Base-by-base conservation (phyloP, 129 eudicot species). In the Centaurea solstitialis region DNA sequence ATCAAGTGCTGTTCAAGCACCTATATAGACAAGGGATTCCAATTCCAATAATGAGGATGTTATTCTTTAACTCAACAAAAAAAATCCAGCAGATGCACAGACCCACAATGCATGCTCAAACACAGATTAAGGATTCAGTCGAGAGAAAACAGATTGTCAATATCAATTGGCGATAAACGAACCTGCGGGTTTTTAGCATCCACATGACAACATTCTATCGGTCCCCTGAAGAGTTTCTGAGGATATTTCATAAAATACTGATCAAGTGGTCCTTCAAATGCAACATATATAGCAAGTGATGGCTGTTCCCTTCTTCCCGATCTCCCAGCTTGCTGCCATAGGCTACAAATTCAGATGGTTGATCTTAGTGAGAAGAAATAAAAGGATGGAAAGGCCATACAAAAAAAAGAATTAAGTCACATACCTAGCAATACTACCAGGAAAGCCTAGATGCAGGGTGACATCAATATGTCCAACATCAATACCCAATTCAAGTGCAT, bases 241-340 rank as follows among this genome's bases (percentile, higher is more conserved):
- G 99, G 99, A 68, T 79, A 89, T 85, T 91, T 92, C 99, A 95
- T 92, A 70, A 95, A 92, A 81, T 92, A 91, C 80, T 95, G 99
- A 80, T 95, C 99, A 78, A 95, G 89, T 40, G 99, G 99, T 50
- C 98, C 99, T 90, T 95, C 99, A 90, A 95, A 95, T 77, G 99
- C 99, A 83, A 95, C 87, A 80, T 95, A 95, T 77, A 95, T 80
- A 71, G 99, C 93, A 73, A 95, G 91, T 79, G 99, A 95, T 68
- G 92, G 86, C 38, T 89, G 94, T 77, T 88, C 99, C 84, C 99
- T 90, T 83, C 99, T 88, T 66, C 99, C 99, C 65, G 99, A 93
- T 81, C 99, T 89, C 78, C 99, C 99, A 81, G 99, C 98, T 88
- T 95, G 99, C 85, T 95, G 99, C 99, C 98, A 92, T 71, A 95